Percentiles rank a stretch among this genome's conserved stretches.
phyloP scores from a whole-genome alignment of 2,329 filamentous ascomycete genomes.

The Tolypocladium guangdongense region DNA sequence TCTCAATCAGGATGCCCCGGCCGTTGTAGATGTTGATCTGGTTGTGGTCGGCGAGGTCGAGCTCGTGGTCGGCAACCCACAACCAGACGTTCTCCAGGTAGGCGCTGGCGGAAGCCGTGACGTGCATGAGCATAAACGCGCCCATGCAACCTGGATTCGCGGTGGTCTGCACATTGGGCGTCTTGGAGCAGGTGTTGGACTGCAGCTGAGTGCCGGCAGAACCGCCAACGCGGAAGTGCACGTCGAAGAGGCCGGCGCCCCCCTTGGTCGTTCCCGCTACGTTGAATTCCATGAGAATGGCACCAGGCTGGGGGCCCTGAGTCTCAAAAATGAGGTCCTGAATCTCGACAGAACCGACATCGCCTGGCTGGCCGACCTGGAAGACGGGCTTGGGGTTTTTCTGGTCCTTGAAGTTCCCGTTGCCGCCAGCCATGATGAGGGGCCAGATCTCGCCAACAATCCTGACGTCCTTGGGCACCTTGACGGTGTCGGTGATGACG shows the following conservation, averaged over 20 bases:
- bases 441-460: slow-evolving; percentile 91
- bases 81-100: slow-evolving; percentile 88
- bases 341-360: slow-evolving; percentile 74
- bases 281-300: slow-evolving; percentile 89
- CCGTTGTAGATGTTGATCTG: slow-evolving; percentile 85
- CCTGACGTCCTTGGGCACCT: slow-evolving; percentile 67
- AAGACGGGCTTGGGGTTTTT: slow-evolving; percentile 73
- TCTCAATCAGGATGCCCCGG: slow-evolving; percentile 73
- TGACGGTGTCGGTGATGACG: slow-evolving; percentile 57
- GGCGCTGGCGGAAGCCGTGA: slow-evolving; percentile 50
- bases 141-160: slow-evolving; percentile 61
- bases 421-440: slow-evolving; percentile 72
- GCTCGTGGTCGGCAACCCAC: slow-evolving; percentile 85
- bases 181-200: slow-evolving; percentile 69
- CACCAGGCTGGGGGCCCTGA: slow-evolving; percentile 71
- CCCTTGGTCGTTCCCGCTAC: slow-evolving; percentile 57
- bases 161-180: slow-evolving; percentile 48
- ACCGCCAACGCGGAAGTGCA: slow-evolving; percentile 90
- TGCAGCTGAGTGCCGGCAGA: slow-evolving; percentile 75
- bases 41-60: slow-evolving; percentile 62
- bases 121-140: slow-evolving; percentile 59
- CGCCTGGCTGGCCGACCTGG: slow-evolving; percentile 68
- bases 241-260: slow-evolving; percentile 78
- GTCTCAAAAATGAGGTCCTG: slow-evolving; percentile 81
- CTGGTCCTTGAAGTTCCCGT: slow-evolving; percentile 59